Percentiles rank a stretch among this genome's conserved stretches.
Conservation (phyloP, 306 rosid species). For the Dalbergia cochinchinensis region DNA sequence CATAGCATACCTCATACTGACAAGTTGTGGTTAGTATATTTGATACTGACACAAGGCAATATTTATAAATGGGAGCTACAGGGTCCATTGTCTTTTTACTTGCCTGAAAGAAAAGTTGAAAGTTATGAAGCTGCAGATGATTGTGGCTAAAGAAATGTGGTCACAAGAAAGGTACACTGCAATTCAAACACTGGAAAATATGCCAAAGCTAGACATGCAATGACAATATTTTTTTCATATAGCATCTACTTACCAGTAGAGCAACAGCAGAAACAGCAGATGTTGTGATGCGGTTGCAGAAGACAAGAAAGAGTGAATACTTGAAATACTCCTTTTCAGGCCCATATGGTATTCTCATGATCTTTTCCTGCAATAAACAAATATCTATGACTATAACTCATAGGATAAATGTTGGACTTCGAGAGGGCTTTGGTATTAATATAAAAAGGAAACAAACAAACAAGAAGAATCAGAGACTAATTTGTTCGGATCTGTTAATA, state of each 20-base stretch:
- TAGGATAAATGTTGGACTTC: constrained; percentile 20
- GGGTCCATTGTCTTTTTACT: constrained; percentile 81
- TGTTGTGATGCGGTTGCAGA: constrained; percentile 93
- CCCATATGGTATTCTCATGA: constrained; percentile 96
- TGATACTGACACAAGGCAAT: constrained; percentile 79
- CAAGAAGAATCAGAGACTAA: constrained; percentile 8
- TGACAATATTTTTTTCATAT: constrained; percentile 10
- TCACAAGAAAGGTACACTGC: constrained; percentile 7
- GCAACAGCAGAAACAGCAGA: constrained; percentile 91
- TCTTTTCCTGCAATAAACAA: constrained; percentile 81
- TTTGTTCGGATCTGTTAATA: neutral
- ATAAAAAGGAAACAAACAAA: neutral
- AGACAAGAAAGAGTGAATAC: constrained; percentile 86
- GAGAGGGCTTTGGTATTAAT: constrained; percentile 32
- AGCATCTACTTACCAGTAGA: constrained; percentile 65
- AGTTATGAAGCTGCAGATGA: constrained; percentile 28
- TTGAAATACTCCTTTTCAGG: constrained; percentile 73
- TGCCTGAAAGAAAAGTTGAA: constrained; percentile 56
- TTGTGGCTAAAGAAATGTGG: constrained; percentile 18
- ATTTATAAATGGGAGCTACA: constrained; percentile 91
- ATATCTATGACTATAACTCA: constrained; percentile 30
- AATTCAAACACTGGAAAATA: constrained; percentile 34
- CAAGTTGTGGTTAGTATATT: constrained; percentile 95
- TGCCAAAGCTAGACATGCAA: constrained; percentile 1
- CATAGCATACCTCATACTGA: constrained; percentile 82